Evolutionary conservation across 306 rosid genomes (phyloP).

Genomic region (Cyclanthera cordifolia): DNA sequence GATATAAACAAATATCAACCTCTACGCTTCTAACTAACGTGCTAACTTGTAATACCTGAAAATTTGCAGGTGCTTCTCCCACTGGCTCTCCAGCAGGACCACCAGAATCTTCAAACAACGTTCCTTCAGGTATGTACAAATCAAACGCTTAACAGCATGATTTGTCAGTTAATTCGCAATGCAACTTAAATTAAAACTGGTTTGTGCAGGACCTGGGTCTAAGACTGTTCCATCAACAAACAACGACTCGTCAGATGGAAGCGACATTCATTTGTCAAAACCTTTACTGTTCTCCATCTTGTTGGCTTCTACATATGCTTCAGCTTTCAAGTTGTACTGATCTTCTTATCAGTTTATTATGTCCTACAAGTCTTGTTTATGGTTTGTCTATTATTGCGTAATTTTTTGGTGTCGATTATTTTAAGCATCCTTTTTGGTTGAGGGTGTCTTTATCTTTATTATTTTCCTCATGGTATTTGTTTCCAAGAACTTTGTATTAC

Average conservation of each 20-base stretch:
- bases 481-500: slow-evolving; percentile 8
- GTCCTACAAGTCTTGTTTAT: not conserved
- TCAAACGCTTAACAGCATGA: not conserved
- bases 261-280: slow-evolving; percentile 34
- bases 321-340: slow-evolving; percentile 23
- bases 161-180: not conserved
- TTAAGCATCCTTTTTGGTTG: slow-evolving; percentile 3
- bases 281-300: slow-evolving; percentile 31
- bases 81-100: slow-evolving; percentile 55
- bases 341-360: slow-evolving; percentile 8
- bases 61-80: slow-evolving; percentile 42
- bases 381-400: not conserved
- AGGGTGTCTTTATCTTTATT: not conserved
- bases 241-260: slow-evolving; percentile 37
- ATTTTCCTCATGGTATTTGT: not conserved
- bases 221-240: slow-evolving; percentile 40
- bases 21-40: slow-evolving; percentile 1
- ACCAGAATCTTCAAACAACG: slow-evolving; percentile 37
- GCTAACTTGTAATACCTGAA: slow-evolving; percentile 13
- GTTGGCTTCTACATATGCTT: slow-evolving; percentile 39
- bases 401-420: not conserved
- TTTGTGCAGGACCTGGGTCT: slow-evolving; percentile 43
- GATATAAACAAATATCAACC: slow-evolving; percentile 13
- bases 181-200: not conserved
- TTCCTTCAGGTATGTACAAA: slow-evolving; percentile 42